These are phyloP conservation scores for Candida nanaspora DNA, from an alignment of 805 yeast species.

Conservation along the genomic window DNA sequence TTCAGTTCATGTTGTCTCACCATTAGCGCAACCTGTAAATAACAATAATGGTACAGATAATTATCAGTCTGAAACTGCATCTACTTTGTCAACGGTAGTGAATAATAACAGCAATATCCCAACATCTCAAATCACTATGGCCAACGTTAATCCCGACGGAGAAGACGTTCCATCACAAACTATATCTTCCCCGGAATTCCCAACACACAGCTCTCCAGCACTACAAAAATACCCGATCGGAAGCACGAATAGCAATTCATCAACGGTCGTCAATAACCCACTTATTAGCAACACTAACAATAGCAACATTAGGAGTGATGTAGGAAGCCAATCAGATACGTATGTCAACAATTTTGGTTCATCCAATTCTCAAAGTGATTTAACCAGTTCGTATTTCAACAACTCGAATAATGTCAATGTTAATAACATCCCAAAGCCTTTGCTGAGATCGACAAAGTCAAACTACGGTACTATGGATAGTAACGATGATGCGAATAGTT, in stretches of 20 bases:
- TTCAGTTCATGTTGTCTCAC: background rate
- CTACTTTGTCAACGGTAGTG: background rate
- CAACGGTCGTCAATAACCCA: background rate
- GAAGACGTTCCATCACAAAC: too few species aligned
- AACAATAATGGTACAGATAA: too few species aligned
- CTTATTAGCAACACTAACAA: background rate
- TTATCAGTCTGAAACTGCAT: background rate
- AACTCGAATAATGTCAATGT: constrained; percentile 5
- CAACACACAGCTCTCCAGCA: too few species aligned
- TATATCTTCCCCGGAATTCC: too few species aligned
- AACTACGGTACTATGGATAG: background rate
- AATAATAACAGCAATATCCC: too few species aligned
- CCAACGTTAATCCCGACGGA: too few species aligned
- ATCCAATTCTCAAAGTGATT: constrained; percentile 3
- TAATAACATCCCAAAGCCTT: constrained; percentile 9
- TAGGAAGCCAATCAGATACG: constrained; percentile 13
- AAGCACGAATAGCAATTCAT: background rate
- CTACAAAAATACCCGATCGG: constrained; percentile 1
- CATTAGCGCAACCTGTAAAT: constrained; percentile 1
- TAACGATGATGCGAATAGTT: background rate
- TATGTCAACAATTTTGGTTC: constrained; percentile 4
- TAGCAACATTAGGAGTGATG: constrained; percentile 13
- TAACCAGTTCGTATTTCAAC: too few species aligned
- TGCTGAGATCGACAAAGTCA: background rate
- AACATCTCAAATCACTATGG: too few species aligned